Percentiles rank a stretch among this genome's conserved stretches.
These are phyloP conservation scores for Phytophthora cactorum DNA, from an alignment of 352 stramenopile species.

Conservation along the genomic window DNA sequence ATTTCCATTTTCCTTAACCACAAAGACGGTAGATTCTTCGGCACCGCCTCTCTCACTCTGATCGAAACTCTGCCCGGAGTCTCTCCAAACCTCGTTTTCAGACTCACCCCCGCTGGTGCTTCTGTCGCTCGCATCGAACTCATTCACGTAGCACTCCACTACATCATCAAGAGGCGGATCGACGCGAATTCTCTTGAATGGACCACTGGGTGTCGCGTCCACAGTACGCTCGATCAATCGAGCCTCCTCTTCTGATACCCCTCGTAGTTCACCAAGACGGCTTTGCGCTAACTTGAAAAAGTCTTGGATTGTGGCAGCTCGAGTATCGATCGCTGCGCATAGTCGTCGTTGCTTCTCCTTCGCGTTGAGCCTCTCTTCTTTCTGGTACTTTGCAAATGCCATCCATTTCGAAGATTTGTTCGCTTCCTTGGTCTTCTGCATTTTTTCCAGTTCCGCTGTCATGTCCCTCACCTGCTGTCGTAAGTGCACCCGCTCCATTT, in stretches of 20 bases:
- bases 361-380: conserved; percentile 11
- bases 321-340: conserved; percentile 8
- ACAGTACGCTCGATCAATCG: background rate
- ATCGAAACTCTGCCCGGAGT: background rate
- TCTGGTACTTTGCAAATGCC: conserved; percentile 9
- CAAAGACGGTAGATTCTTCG: background rate
- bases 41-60: background rate
- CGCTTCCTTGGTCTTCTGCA: conserved; percentile 2
- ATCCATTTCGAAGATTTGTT: conserved; percentile 6
- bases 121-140: background rate
- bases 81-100: conserved; percentile 7
- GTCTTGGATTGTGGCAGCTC: conserved; percentile 14
- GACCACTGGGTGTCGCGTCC: background rate
- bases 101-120: background rate
- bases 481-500: conserved; percentile 29
- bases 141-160: conserved; percentile 1
- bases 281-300: conserved; percentile 12
- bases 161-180: conserved; percentile 1
- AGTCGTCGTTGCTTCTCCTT: conserved; percentile 17
- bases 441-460: conserved; percentile 12
- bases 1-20: conserved; percentile 3
- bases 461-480: conserved; percentile 18
- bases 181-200: conserved; percentile 8
- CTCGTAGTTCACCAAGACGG: background rate
- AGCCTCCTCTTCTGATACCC: background rate